Evolutionary conservation across 108 stramenopile genomes (phyloP).

Genomic region (Stephanodiscus minutulus): DNA sequence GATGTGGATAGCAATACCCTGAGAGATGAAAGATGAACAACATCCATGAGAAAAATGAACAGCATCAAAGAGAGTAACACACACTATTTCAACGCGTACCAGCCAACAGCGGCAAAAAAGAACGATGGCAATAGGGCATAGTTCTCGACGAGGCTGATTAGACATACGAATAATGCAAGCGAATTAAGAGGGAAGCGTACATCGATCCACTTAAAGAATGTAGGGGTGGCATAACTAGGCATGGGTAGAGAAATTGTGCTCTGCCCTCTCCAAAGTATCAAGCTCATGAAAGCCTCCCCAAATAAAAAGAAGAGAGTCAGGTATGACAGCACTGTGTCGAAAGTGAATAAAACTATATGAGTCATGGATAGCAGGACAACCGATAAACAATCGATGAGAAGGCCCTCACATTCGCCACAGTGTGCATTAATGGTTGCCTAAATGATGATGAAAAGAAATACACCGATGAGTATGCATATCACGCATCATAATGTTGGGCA

Average conservation of each 20-base stretch:
- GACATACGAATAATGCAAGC: conserved; percentile 51
- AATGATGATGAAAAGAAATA: conserved; percentile 6
- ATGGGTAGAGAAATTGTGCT: conserved; percentile 35
- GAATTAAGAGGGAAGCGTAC: conserved; percentile 65
- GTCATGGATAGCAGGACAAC: not conserved
- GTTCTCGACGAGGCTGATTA: conserved; percentile 60
- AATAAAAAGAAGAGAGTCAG: conserved; percentile 51
- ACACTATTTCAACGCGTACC: conserved; percentile 12
- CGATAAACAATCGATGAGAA: not conserved
- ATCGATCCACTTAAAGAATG: conserved; percentile 25
- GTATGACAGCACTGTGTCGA: conserved; percentile 38
- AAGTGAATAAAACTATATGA: conserved; percentile 5
- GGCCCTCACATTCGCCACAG: conserved; percentile 29
- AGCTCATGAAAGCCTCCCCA: conserved; percentile 59
- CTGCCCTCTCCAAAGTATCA: conserved; percentile 74
- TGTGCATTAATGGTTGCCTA: conserved; percentile 25
- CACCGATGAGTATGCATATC: not conserved
- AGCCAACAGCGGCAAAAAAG: conserved; percentile 56
- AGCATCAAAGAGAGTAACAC: not conserved
- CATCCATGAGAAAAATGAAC: not conserved
- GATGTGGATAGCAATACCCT: conserved; percentile 51
- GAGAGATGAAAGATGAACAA: conserved; percentile 28
- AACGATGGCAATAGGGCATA: conserved; percentile 67
- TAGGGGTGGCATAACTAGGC: conserved; percentile 8
- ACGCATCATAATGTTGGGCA: not conserved